A percentile compares a stretch with the other conserved stretches of the same genome.
phyloP scores from a whole-genome alignment of 2,329 filamentous ascomycete genomes.

The Leptographium lundbergii region DNA sequence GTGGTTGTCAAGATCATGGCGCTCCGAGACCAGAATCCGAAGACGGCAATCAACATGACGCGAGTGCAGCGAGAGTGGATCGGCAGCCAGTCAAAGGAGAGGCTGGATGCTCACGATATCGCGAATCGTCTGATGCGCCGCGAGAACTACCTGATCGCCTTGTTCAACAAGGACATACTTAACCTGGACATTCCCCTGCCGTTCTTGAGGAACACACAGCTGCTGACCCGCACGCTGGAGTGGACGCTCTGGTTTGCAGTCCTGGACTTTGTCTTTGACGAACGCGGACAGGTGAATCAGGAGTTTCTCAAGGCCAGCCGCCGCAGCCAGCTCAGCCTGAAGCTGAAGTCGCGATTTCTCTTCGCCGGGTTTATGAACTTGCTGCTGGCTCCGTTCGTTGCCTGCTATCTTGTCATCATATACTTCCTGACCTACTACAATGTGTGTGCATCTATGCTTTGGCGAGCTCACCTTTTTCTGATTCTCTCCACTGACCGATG shows the following conservation, averaged over 20 bases:
- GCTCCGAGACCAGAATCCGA: slow-evolving; percentile 73
- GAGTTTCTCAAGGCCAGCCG: slow-evolving; percentile 77
- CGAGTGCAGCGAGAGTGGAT: slow-evolving; percentile 43
- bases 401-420: slow-evolving; percentile 74
- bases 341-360: slow-evolving; percentile 63
- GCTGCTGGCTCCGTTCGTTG: slow-evolving; percentile 72
- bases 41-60: slow-evolving; percentile 50
- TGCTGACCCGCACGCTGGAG: slow-evolving; percentile 81
- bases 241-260: slow-evolving; percentile 89
- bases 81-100: slow-evolving; percentile 80
- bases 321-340: slow-evolving; percentile 64
- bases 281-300: slow-evolving; percentile 73
- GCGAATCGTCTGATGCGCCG: slow-evolving; percentile 93
- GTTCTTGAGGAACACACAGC: slow-evolving; percentile 62
- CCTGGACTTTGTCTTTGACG: slow-evolving; percentile 87
- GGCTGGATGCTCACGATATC: slow-evolving; percentile 92
- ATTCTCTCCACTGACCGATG: slow-evolving; percentile 9
- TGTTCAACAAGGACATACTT: slow-evolving; percentile 94
- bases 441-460: slow-evolving; percentile 36
- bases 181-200: slow-evolving; percentile 79
- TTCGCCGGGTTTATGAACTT: slow-evolving; percentile 81
- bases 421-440: slow-evolving; percentile 96
- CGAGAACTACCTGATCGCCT: slow-evolving; percentile 91
- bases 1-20: slow-evolving; percentile 77
- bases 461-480: too few species aligned